Evolutionary conservation across 768 basidiomycete genomes (phyloP).

Genomic region (Leccinum pellstonianum): DNA sequence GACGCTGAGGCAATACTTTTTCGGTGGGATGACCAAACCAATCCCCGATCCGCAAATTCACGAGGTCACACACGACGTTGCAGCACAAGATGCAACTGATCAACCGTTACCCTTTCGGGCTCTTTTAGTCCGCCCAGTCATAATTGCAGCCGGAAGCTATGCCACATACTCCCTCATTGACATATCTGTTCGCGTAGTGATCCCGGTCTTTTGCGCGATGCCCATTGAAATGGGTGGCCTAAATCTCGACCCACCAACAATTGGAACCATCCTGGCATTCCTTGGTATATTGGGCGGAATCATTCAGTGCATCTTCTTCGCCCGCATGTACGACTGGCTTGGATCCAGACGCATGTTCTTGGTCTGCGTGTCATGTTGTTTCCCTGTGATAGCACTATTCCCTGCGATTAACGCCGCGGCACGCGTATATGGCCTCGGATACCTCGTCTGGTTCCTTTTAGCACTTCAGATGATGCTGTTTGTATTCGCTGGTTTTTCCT

Average conservation of each 20-base stretch:
- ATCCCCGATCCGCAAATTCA: not conserved
- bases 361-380: constrained; percentile 43
- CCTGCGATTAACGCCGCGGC: constrained; percentile 42
- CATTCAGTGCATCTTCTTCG: constrained; percentile 63
- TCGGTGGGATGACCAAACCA: constrained; percentile 4
- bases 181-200: constrained; percentile 53
- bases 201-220: constrained; percentile 34
- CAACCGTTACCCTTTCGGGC: constrained; percentile 45
- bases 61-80: not conserved
- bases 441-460: constrained; percentile 49
- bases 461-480: constrained; percentile 47
- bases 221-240: constrained; percentile 33
- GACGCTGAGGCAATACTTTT: constrained; percentile 19
- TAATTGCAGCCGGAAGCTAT: constrained; percentile 61
- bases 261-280: constrained; percentile 28
- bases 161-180: constrained; percentile 59
- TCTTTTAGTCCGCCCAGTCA: constrained; percentile 50
- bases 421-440: constrained; percentile 38
- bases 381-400: constrained; percentile 47
- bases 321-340: constrained; percentile 48
- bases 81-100: not conserved
- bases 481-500: constrained; percentile 48
- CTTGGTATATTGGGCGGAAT: constrained; percentile 36
- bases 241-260: constrained; percentile 26
- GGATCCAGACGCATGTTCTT: constrained; percentile 61